Conservation (phyloP, 2,329 filamentous ascomycete genomes). For the Calonectria pseudoreteaudii region DNA sequence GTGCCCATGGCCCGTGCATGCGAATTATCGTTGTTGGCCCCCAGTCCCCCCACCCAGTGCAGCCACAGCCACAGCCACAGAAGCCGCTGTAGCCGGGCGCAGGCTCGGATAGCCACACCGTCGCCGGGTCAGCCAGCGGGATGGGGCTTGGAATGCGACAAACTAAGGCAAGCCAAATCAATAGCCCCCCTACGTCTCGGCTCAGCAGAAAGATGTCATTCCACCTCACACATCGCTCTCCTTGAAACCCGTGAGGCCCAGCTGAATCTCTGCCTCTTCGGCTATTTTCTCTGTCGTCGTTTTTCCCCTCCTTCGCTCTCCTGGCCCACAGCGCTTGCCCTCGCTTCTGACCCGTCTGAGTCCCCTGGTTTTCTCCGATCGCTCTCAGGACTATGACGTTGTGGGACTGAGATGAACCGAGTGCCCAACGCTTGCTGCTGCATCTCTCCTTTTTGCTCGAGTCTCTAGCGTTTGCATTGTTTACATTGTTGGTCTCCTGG, state of each 20-base stretch:
- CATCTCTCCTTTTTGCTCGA: constrained; percentile 23
- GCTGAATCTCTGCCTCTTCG: constrained; percentile 30
- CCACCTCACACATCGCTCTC: constrained; percentile 40
- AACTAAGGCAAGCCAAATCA: constrained; percentile 31
- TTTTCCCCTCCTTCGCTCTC: constrained; percentile 8
- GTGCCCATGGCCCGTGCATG: constrained; percentile 24
- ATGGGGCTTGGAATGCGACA: constrained; percentile 40
- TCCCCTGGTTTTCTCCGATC: constrained; percentile 15
- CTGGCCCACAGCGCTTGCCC: constrained; percentile 10
- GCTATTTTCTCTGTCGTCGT: constrained; percentile 17
- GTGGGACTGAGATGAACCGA: constrained; percentile 40
- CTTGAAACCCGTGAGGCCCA: constrained; percentile 36
- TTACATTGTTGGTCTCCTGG: constrained; percentile 19
- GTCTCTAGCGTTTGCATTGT: constrained; percentile 7
- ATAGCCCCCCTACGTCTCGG: constrained; percentile 32
- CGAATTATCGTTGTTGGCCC: neutral
- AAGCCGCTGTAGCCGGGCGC: constrained; percentile 13
- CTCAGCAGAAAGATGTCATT: constrained; percentile 42
- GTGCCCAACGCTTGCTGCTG: constrained; percentile 27
- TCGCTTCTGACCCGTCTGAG: constrained; percentile 23
- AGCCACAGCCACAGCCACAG: constrained; percentile 31
- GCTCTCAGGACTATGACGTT: constrained; percentile 43
- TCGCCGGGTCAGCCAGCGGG: constrained; percentile 46
- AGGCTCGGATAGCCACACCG: constrained; percentile 34
- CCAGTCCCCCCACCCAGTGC: neutral